These are phyloP conservation scores for Ogataea haglerorum DNA, from an alignment of 805 yeast genomes.

Conservation along the genomic window DNA sequence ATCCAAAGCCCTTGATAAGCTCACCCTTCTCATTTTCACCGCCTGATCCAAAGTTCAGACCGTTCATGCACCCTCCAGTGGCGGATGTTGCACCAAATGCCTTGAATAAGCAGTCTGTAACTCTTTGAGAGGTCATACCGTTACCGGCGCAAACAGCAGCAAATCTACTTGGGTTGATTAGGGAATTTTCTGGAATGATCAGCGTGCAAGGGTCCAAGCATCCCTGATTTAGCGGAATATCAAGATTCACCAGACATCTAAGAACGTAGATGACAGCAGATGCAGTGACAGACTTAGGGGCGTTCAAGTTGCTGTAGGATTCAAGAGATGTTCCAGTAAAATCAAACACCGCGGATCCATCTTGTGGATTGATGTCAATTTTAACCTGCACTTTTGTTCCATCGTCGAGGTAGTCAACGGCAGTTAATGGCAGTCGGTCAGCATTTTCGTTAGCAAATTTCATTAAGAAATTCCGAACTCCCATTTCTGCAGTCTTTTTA, in stretches of 20 bases:
- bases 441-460: slow-evolving; percentile 39
- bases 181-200: slow-evolving; percentile 33
- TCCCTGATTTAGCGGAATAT: slow-evolving; percentile 57
- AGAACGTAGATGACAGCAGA: slow-evolving; percentile 53
- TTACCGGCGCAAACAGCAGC: slow-evolving; percentile 48
- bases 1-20: slow-evolving; percentile 42
- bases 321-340: slow-evolving; percentile 52
- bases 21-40: slow-evolving; percentile 2
- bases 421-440: slow-evolving; percentile 36
- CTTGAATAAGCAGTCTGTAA: slow-evolving; percentile 76
- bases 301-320: slow-evolving; percentile 50
- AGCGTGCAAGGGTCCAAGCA: slow-evolving; percentile 35
- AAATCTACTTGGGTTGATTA: slow-evolving; percentile 40
- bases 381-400: slow-evolving; percentile 47
- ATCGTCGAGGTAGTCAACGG: slow-evolving; percentile 52
- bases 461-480: slow-evolving; percentile 37
- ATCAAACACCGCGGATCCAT: slow-evolving; percentile 47
- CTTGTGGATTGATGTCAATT: slow-evolving; percentile 38
- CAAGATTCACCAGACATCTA: slow-evolving; percentile 45
- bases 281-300: slow-evolving; percentile 52
- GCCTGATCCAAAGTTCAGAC: slow-evolving; percentile 70
- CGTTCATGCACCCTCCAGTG: slow-evolving; percentile 88
- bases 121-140: slow-evolving; percentile 80
- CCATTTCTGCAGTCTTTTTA: slow-evolving; percentile 44
- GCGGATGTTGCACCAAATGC: slow-evolving; percentile 84